phyloP scores from a whole-genome alignment of 306 rosid genomes.

The Morella rubra region DNA sequence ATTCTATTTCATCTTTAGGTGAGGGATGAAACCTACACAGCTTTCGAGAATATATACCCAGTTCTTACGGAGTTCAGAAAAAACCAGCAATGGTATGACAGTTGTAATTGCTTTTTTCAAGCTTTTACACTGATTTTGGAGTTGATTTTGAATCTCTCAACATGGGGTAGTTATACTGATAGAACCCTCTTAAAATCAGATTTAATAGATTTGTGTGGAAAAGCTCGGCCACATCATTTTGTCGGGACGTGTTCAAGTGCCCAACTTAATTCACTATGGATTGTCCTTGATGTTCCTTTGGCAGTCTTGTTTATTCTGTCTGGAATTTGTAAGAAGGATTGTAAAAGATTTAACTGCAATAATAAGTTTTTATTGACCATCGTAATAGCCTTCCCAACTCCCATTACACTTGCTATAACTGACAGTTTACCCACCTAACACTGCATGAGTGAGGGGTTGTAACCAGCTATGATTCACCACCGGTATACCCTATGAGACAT shows the following conservation, averaged over 20 bases:
- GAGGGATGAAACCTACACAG: slow-evolving; percentile 87
- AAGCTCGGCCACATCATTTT: not conserved
- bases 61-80: slow-evolving; percentile 94
- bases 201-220: not conserved
- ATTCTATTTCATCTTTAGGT: slow-evolving; percentile 44
- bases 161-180: not conserved
- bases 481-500: too few relatives aligned
- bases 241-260: not conserved
- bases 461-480: too few relatives aligned
- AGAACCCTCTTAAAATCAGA: not conserved
- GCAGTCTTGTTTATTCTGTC: too few relatives aligned
- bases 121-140: not conserved
- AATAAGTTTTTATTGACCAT: too few relatives aligned
- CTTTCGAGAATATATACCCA: slow-evolving; percentile 93
- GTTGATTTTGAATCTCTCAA: not conserved
- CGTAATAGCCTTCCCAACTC: too few relatives aligned
- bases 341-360: too few relatives aligned
- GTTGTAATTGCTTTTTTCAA: not conserved
- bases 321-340: too few relatives aligned
- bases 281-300: too few relatives aligned
- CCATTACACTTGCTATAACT: too few relatives aligned
- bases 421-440: too few relatives aligned
- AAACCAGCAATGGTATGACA: slow-evolving; percentile 75
- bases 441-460: too few relatives aligned
- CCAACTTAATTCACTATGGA: not conserved